Evolutionary conservation across 306 rosid species (phyloP).

Genomic region (Comarum palustre): DNA sequence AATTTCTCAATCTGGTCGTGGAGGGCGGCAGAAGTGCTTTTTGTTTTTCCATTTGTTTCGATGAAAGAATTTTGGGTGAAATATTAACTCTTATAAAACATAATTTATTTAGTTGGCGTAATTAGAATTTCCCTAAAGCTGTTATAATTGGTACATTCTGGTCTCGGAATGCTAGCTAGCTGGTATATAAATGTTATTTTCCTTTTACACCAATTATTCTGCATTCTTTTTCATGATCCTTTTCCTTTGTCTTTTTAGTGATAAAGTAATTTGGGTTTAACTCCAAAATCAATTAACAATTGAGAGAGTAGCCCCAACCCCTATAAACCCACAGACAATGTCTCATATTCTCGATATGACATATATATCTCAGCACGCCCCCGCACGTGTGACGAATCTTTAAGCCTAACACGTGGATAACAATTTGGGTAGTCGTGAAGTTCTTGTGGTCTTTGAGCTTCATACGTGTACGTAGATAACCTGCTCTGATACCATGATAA

Average conservation of each 20-base stretch:
- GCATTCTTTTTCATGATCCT: neutral
- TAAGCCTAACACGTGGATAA: no score
- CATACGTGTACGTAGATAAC: no score
- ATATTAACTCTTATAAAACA: neutral
- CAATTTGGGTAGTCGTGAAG: no score
- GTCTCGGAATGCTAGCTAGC: neutral
- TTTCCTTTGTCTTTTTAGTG: neutral
- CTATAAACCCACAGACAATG: no score
- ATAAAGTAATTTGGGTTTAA: no score
- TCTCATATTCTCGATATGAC: no score
- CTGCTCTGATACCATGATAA: no score
- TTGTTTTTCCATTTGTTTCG: neutral
- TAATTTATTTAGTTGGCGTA: neutral
- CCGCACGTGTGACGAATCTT: no score
- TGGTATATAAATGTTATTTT: neutral
- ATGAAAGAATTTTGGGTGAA: neutral
- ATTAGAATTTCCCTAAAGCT: neutral
- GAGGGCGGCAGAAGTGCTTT: neutral
- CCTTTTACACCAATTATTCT: neutral
- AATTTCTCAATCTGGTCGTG: neutral
- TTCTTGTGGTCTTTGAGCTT: no score
- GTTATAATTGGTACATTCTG: neutral
- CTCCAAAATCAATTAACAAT: no score
- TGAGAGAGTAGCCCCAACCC: no score
- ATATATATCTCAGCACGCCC: no score